These are phyloP conservation scores for Neoboletus brunneissimus DNA, from an alignment of 768 basidiomycete species.

Conservation along the genomic window DNA sequence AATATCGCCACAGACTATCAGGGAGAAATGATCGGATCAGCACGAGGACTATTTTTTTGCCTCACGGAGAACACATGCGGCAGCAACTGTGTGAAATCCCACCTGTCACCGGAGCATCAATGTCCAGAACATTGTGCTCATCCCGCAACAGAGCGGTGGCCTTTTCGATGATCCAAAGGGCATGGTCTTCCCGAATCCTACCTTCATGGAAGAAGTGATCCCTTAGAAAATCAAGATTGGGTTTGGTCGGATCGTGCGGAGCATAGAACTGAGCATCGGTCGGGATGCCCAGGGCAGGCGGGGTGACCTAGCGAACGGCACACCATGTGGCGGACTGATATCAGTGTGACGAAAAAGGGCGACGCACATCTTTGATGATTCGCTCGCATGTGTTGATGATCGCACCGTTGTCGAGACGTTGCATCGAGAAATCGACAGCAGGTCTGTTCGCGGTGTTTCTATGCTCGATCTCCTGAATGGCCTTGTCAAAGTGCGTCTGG, in stretches of 20 bases:
- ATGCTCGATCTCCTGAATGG: slow-evolving; percentile 29
- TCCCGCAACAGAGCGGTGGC: slow-evolving; percentile 51
- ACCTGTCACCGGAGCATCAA: slow-evolving; percentile 75
- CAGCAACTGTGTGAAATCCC: slow-evolving; percentile 15
- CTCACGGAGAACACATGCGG: neutral
- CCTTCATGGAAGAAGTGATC: slow-evolving; percentile 77
- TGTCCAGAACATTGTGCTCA: slow-evolving; percentile 65
- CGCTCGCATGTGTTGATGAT: slow-evolving; percentile 27
- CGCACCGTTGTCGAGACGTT: slow-evolving; percentile 25
- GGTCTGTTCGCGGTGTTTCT: slow-evolving; percentile 25
- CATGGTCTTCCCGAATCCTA: slow-evolving; percentile 62
- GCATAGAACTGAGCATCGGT: slow-evolving; percentile 79
- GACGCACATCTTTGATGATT: slow-evolving; percentile 25
- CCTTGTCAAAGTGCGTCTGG: slow-evolving; percentile 28
- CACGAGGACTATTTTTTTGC: slow-evolving; percentile 19
- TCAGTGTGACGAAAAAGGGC: neutral
- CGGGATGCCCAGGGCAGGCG: slow-evolving; percentile 60
- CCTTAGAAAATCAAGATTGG: slow-evolving; percentile 70
- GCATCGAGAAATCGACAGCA: slow-evolving; percentile 18
- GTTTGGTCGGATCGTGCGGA: slow-evolving; percentile 56
- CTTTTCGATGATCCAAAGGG: slow-evolving; percentile 62
- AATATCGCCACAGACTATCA: slow-evolving; percentile 19
- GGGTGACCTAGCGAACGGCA: slow-evolving; percentile 52
- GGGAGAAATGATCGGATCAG: slow-evolving; percentile 4
- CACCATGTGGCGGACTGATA: neutral